phyloP scores from a whole-genome alignment of 129 eudicot genomes.

The Lonicera japonica region DNA sequence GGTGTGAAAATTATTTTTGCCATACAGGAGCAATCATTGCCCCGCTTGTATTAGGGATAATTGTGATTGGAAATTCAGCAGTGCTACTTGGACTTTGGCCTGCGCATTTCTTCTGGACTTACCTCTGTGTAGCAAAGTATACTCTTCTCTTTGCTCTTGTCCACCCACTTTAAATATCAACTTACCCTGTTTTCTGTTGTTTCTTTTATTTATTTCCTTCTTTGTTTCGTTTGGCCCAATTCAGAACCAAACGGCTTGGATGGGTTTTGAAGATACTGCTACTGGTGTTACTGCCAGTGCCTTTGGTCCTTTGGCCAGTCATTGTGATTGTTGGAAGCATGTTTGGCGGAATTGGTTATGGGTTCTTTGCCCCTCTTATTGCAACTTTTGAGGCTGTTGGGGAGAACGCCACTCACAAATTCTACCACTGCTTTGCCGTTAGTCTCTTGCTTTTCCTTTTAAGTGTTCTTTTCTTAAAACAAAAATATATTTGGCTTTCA shows the following conservation, averaged over 20 bases:
- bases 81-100: slow-evolving; percentile 85
- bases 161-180: neutral
- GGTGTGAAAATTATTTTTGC: too few relatives aligned
- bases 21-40: slow-evolving; percentile 46
- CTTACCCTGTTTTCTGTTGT: neutral
- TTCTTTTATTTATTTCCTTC: too few relatives aligned
- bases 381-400: slow-evolving; percentile 91
- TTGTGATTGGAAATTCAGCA: slow-evolving; percentile 59
- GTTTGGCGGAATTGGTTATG: slow-evolving; percentile 68
- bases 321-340: slow-evolving; percentile 54
- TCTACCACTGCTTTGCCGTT: slow-evolving; percentile 64
- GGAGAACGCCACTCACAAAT: slow-evolving; percentile 41
- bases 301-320: slow-evolving; percentile 65
- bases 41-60: slow-evolving; percentile 45
- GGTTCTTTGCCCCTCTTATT: slow-evolving; percentile 73
- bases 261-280: slow-evolving; percentile 56
- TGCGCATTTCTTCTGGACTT: slow-evolving; percentile 92
- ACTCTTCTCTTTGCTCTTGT: slow-evolving; percentile 5
- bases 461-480: too few relatives aligned
- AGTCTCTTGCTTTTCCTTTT: slow-evolving; percentile 13
- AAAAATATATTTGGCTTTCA: too few relatives aligned
- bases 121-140: slow-evolving; percentile 72
- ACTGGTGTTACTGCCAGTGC: slow-evolving; percentile 54
- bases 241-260: slow-evolving; percentile 74
- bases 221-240: slow-evolving; percentile 11